Evolutionary conservation across 2,329 filamentous ascomycete species (phyloP).

Genomic region (Calonectria hawksworthii): DNA sequence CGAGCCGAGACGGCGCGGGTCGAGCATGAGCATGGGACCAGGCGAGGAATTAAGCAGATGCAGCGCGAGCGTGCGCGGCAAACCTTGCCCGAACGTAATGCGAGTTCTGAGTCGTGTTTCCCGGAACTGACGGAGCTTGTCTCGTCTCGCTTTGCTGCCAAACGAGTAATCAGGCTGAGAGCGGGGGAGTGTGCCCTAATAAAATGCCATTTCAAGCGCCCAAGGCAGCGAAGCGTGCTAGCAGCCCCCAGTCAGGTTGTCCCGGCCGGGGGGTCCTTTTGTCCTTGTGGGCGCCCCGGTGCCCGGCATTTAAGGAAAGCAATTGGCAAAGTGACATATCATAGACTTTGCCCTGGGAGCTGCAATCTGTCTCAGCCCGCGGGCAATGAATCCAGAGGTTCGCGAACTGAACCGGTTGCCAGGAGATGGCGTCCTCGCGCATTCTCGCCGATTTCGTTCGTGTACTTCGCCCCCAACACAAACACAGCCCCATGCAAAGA

Average conservation of each 20-base stretch:
- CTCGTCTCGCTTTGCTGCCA: too few species aligned
- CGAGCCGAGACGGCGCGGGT: not conserved
- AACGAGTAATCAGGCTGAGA: not conserved
- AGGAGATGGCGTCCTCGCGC: not conserved
- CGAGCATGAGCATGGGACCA: not conserved
- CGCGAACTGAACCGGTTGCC: not conserved
- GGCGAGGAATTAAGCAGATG: not conserved
- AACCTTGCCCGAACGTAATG: not conserved
- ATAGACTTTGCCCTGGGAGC: not conserved
- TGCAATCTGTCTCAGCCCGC: not conserved
- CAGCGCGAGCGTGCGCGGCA: not conserved
- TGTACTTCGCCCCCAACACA: not conserved
- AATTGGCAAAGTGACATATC: not conserved
- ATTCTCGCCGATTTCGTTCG: not conserved
- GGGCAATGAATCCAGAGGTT: not conserved
- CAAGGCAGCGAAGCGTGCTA: not conserved
- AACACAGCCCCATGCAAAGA: not conserved
- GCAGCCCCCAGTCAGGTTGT: not conserved
- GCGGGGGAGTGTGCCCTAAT: not conserved
- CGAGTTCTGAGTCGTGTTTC: not conserved
- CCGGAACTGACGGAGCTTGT: not conserved
- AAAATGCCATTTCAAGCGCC: not conserved
- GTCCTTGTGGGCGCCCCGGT: not conserved
- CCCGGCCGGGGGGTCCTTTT: not conserved
- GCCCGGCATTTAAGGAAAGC: not conserved